Evolutionary conservation across 768 basidiomycete species (phyloP), one percentile per base, ranked within the genome.

Genomic region (Tricholoma sp.): DNA sequence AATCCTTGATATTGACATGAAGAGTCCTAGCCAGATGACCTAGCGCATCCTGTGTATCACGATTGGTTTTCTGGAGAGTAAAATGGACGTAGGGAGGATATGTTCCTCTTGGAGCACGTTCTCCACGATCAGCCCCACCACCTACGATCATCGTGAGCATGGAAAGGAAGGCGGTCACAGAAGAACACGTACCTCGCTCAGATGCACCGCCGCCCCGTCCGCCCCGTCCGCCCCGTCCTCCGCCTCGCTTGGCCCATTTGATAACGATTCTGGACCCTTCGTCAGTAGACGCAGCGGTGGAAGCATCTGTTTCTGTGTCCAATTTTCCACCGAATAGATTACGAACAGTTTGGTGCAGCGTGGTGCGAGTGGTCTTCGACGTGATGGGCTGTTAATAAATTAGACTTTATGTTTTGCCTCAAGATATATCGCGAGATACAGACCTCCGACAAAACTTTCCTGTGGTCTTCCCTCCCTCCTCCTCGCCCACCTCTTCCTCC

Each of bases 1-100:
- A 76, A 65, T 96, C 92, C 70, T 89, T 94, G 50, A 84, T 69
- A 20, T 76, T 83, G 57, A 86, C 84, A 58, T 88, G 86, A n/a
- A 98, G 76, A 31, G 80, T 77, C 12, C 94, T 85, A 15, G 91
- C 78, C 32, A 99, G 73, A 63, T 95, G 79, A 1, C 83, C 78
- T 18, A 99, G 82, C 1, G 92, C 93, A 66, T 98, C 97, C 66
- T 97, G 94, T 3, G 94, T 97, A 66, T 99, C 97, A 44, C 97
- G 86, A 67, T 99, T 99, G 18, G 94, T 91, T 73, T 99, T 99
- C 67, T 96, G 94, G 33, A 99, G 74, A 1, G 92, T 97, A 70
- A 98, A 97, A 66, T 98, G 94, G 60, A 98, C 93, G 67, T 90
- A 99, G 0, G 88, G 89, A 56, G 89, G 89, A 61, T 83, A 89